These are phyloP conservation scores for Lasiosphaeris hirsuta DNA, from an alignment of 495 filamentous ascomycete species.

Conservation along the genomic window DNA sequence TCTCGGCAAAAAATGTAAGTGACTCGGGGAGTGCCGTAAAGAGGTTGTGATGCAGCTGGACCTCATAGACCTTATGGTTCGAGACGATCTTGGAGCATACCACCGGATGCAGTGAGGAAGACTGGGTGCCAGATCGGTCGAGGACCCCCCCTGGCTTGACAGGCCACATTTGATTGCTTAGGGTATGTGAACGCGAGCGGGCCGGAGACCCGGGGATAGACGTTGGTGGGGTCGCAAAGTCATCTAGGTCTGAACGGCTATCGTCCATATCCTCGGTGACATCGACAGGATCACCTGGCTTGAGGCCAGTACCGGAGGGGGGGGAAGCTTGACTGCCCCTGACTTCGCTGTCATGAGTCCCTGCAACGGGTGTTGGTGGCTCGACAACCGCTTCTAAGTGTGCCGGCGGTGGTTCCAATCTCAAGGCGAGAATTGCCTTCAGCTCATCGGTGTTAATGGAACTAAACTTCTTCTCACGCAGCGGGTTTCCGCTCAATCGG, in stretches of 20 bases:
- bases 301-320: background rate
- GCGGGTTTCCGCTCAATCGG: conserved; percentile 77
- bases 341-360: background rate
- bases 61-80: conserved; percentile 44
- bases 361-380: background rate
- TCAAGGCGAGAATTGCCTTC: conserved; percentile 68
- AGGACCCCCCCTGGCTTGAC: conserved; percentile 68
- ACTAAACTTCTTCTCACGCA: conserved; percentile 80
- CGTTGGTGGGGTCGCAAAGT: conserved; percentile 57
- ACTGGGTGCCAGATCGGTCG: conserved; percentile 66
- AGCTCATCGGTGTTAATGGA: conserved; percentile 76
- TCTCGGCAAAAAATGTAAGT: conserved; percentile 61
- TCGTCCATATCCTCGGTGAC: conserved; percentile 37
- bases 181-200: conserved; percentile 39
- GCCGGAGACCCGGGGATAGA: conserved; percentile 45
- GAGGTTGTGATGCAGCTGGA: conserved; percentile 74
- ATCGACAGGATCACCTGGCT: background rate
- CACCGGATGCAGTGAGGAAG: conserved; percentile 50
- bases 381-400: conserved; percentile 19
- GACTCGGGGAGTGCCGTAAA: conserved; percentile 66
- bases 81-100: conserved; percentile 48
- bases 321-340: background rate
- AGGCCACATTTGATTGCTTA: conserved; percentile 51
- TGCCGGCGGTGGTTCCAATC: conserved; percentile 56
- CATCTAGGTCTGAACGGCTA: conserved; percentile 63